Evolutionary conservation across 2,329 filamentous ascomycete genomes (phyloP), one percentile per base, ranked within the genome.

Genomic region (Rugonectria rugulosa): DNA sequence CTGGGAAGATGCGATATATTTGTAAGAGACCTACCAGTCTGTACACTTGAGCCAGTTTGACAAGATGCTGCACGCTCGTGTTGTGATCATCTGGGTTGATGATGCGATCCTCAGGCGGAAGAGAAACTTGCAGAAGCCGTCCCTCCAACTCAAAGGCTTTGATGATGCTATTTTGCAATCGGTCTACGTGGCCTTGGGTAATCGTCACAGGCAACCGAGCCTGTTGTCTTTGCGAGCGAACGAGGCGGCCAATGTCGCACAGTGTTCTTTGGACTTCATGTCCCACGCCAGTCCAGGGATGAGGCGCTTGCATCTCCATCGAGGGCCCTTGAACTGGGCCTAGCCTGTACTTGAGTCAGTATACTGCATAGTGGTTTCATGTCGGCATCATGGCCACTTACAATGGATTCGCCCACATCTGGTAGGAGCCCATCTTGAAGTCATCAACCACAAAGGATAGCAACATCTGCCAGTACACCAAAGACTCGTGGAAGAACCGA

Each of bases 391-490:
- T 6, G 14, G 15, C 14, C n/a, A 48, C 51, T 54, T 31, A 56
- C 47, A 56, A 15, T 19, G 41, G 38, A 15, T 17, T 26, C 5
- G 41, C 31, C 42, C 38, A 51, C 42, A 49, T 31, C 37, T 51
- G 38, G 10, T 38, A 49, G 2, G 38, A 43, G 5, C 48, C 47
- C 15, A 59, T 45, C 12, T 42, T 23, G 6, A 50, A 45, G n/a
- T 58, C 47, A n/a, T 60, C 57, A 6, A 43, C 57, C 2, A 60
- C 57, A 24, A 52, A 60, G 6, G 57, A 47, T 6, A 60, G 42
- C 11, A 60, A 38, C 57, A 60, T 57, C 24, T 60, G 44, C 57
- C 57, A 60, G 21, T 60, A 60, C 6, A 46, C 42, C 37, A 55
- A 29, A 6, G 57, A 54, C 17, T 60, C 44, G 11, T 58, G 45